A percentile compares a stretch with the other conserved stretches of the same genome.
These are phyloP conservation scores for Euphorbia corollata DNA, from an alignment of 441 rosid species.

Conservation along the genomic window DNA sequence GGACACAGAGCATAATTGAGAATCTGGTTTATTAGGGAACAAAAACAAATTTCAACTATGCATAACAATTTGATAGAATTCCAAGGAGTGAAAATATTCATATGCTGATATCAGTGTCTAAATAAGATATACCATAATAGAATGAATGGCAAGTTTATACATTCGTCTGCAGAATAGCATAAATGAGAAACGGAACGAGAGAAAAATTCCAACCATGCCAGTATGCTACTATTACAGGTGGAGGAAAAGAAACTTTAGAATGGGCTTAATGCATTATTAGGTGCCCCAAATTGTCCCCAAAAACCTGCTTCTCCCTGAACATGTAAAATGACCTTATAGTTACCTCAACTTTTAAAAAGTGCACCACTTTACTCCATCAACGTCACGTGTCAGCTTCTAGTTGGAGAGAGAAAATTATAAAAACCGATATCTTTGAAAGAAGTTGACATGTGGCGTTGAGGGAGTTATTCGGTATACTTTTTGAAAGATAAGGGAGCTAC, in stretches of 20 bases:
- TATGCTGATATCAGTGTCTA: background rate
- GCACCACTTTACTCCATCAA: no score
- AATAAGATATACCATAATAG: background rate
- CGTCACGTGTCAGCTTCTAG: no score
- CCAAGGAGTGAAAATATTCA: background rate
- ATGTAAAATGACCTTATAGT: no score
- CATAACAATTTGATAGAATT: background rate
- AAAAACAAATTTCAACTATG: background rate
- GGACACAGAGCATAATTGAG: background rate
- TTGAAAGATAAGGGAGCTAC: no score
- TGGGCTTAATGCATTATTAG: no score
- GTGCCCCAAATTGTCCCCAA: no score
- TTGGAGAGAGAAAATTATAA: no score
- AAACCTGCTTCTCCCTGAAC: no score
- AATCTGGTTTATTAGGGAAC: background rate
- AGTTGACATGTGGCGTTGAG: no score
- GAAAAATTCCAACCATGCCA: background rate
- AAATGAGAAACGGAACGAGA: background rate
- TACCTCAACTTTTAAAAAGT: no score
- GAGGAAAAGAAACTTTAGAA: background rate
- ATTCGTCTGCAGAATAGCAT: background rate
- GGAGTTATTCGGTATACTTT: no score
- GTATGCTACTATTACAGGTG: background rate
- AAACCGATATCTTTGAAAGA: no score
- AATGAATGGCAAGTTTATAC: background rate